Evolutionary conservation across 1,139 yeast species (phyloP), one percentile per base, ranked within the genome.

Genomic region (Nakaseomyces kungkrabaensis): DNA sequence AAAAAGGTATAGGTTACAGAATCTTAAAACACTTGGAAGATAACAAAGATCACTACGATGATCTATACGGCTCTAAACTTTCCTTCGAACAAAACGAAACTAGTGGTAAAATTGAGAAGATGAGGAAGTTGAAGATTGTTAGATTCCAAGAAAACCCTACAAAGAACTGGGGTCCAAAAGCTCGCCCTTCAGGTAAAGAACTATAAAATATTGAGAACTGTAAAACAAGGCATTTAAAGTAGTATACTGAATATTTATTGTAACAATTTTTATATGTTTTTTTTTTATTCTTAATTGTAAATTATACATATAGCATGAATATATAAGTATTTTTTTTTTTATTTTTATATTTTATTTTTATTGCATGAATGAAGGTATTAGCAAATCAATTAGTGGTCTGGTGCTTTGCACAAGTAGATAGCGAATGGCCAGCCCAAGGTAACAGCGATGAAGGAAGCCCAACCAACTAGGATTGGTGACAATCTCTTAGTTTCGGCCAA

Each of bases 91-190:
- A 71, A 51, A 86, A 79, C 55, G 80, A 76, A 36, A 76, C 77
- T 43, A 76, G 83, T 58, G 74, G 71, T 36, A 74, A 72, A 53
- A 68, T 85, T 49, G 80, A 80, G 55, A 72, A 70, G 51, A 72
- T 87, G 52, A 75, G 96, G 58, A 82, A 79, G 56, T 73, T 87
- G 54, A 88, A 88, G 68, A 78, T 90, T 65, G 88, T 88, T 17
- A 75, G 96, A 58, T 90, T 76, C 68, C 98, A 89, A 66, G 89
- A 83, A 62, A 90, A 90, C 64, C 98, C 98, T 10, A 78, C 87
- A 1, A 87, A 85, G 67, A 83, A 86, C 65, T 92, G 98, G 98
- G 98, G 98, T 0, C 98, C 97, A 37, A 87, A 85, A 70, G 80
- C 95, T 4, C 79, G 82, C 60, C 92, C 92, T 48, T 53, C 46